phyloP scores from a whole-genome alignment of 2,329 filamentous ascomycete genomes.

The Ascochyta viciae-villosae region DNA sequence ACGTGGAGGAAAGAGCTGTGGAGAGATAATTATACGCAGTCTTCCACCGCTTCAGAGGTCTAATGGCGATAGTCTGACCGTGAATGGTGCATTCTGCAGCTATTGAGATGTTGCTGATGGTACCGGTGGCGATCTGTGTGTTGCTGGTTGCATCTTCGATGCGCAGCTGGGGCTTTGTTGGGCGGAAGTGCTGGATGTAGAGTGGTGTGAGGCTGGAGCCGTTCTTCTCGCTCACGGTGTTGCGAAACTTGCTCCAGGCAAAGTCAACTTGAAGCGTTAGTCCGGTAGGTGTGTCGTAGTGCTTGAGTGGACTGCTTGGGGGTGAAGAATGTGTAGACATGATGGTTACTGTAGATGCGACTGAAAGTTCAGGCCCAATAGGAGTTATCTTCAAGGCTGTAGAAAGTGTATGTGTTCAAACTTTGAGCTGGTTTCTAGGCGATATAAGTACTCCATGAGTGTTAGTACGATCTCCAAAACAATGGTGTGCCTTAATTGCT shows the following conservation, averaged over 20 bases:
- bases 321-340: conserved; percentile 8
- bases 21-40: conserved; percentile 33
- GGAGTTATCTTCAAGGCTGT: neutral
- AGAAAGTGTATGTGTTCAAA: neutral
- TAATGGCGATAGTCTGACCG: conserved; percentile 20
- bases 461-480: neutral
- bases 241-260: conserved; percentile 30
- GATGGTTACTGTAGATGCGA: neutral
- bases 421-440: neutral
- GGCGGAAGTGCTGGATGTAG: conserved; percentile 30
- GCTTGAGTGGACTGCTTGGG: neutral
- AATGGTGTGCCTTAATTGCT: neutral
- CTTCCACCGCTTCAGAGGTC: conserved; percentile 29
- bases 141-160: conserved; percentile 16
- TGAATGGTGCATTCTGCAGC: conserved; percentile 24
- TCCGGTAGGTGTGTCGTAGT: conserved; percentile 10
- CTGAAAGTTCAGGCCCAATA: neutral
- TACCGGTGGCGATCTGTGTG: conserved; percentile 19
- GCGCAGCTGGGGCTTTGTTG: conserved; percentile 27
- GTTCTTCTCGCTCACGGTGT: conserved; percentile 22
- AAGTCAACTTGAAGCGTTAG: conserved; percentile 28
- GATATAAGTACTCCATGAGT: conserved; percentile 3
- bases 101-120: conserved; percentile 26
- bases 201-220: conserved; percentile 16
- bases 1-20: conserved; percentile 8